Conservation (phyloP, 192 early-diverging fungal species). For the Podila horticola region DNA sequence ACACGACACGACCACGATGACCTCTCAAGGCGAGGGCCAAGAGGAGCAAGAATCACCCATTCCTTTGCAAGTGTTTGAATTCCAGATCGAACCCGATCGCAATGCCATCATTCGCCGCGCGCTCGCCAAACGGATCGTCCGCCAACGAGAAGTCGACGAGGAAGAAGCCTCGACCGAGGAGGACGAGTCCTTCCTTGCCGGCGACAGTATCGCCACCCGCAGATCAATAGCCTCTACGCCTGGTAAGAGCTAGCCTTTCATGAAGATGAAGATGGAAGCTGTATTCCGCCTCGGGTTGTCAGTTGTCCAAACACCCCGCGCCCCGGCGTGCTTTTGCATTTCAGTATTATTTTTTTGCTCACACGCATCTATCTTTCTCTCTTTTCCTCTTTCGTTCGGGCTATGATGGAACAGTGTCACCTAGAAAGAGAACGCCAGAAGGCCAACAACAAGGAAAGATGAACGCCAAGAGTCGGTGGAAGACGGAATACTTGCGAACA, state of each 20-base stretch:
- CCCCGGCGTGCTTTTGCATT: too few relatives aligned
- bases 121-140: constrained; percentile 45
- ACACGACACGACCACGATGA: constrained; percentile 7
- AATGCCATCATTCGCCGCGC: constrained; percentile 45
- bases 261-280: too few relatives aligned
- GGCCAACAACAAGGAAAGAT: constrained; percentile 2
- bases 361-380: constrained; percentile 15
- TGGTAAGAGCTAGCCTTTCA: too few relatives aligned
- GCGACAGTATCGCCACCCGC: not conserved
- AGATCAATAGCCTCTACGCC: too few relatives aligned
- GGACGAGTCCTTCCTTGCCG: constrained; percentile 39
- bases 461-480: constrained; percentile 49
- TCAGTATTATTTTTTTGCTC: not conserved
- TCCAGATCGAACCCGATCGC: constrained; percentile 47
- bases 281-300: too few relatives aligned
- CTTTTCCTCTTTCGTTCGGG: not conserved
- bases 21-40: not conserved
- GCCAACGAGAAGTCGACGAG: constrained; percentile 41
- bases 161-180: constrained; percentile 51
- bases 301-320: not conserved
- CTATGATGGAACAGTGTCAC: too few relatives aligned
- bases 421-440: not conserved
- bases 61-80: constrained; percentile 42
- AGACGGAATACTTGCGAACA: constrained; percentile 29
- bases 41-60: not conserved